Evolutionary conservation across 2,329 filamentous ascomycete genomes (phyloP).

Genomic region (Stagonosporopsis cucurbitacearum): DNA sequence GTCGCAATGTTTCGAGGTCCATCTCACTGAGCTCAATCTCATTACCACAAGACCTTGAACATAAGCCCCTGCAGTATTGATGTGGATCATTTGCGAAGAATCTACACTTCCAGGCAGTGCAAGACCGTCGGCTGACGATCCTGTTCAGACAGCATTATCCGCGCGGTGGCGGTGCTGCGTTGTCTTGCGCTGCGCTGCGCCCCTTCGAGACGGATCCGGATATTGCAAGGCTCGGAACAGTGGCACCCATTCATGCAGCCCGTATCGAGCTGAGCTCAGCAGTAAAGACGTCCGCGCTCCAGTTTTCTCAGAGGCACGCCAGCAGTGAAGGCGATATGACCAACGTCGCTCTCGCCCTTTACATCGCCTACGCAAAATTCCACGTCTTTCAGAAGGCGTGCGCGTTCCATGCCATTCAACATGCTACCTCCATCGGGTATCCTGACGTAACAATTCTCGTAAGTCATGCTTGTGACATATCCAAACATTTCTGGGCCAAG

Average conservation of each 20-base stretch:
- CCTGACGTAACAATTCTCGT: constrained; percentile 43
- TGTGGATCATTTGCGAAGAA: background rate
- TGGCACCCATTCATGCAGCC: constrained; percentile 3
- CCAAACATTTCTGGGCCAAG: constrained; percentile 46
- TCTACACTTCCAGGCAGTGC: background rate
- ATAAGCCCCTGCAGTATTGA: background rate
- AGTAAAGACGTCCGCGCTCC: constrained; percentile 37
- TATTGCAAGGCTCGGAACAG: constrained; percentile 11
- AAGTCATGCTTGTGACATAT: constrained; percentile 48
- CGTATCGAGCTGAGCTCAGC: constrained; percentile 14
- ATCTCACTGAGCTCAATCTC: background rate
- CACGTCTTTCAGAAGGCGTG: constrained; percentile 42
- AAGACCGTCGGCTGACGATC: background rate
- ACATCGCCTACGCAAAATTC: constrained; percentile 44
- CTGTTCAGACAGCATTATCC: background rate
- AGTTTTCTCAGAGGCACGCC: constrained; percentile 36
- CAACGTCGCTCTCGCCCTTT: constrained; percentile 33
- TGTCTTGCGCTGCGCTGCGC: constrained; percentile 18
- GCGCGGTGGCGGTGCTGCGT: background rate
- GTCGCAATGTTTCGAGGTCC: constrained; percentile 13
- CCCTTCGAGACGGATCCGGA: constrained; percentile 17
- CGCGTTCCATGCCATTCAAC: constrained; percentile 44
- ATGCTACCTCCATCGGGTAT: constrained; percentile 39
- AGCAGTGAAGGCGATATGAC: constrained; percentile 47
- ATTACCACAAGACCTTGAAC: background rate